A percentile compares a stretch with the other conserved stretches of the same genome.
Conservation (phyloP, 2,329 filamentous ascomycete species). For the Pyrenophora tritici-repentis region DNA sequence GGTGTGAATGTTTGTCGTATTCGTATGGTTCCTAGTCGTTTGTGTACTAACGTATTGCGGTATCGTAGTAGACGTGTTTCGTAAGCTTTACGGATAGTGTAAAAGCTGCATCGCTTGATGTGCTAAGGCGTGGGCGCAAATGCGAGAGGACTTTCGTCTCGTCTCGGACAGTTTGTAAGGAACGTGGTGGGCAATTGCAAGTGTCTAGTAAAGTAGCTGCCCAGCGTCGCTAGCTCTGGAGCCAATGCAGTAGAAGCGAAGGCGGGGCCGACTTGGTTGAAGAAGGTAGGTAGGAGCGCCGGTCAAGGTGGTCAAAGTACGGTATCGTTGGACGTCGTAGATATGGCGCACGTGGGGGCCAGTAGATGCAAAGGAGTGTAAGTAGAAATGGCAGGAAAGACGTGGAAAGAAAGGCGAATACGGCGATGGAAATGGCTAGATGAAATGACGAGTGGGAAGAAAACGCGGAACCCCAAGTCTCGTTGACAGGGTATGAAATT, state of each 20-base stretch:
- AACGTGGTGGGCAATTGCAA: slow-evolving; percentile 4
- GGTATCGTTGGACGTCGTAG: slow-evolving; percentile 5
- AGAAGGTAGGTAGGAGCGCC: slow-evolving; percentile 5
- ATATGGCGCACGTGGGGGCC: slow-evolving; percentile 5
- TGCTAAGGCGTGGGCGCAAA: slow-evolving; percentile 5
- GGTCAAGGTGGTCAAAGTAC: slow-evolving; percentile 3
- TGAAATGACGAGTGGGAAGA: slow-evolving; percentile 6
- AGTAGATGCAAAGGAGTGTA: slow-evolving; percentile 9
- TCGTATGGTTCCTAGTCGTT: slow-evolving; percentile 21
- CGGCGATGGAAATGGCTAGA: neutral
- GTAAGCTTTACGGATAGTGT: slow-evolving; percentile 21
- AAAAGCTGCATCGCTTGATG: slow-evolving; percentile 25
- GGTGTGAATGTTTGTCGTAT: slow-evolving; percentile 24
- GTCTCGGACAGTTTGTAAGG: slow-evolving; percentile 9
- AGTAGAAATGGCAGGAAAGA: neutral
- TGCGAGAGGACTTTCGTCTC: slow-evolving; percentile 2
- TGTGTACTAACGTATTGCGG: slow-evolving; percentile 23
- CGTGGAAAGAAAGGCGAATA: neutral
- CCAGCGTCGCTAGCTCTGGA: neutral
- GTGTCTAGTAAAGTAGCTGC: neutral
- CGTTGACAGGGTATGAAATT: slow-evolving; percentile 16
- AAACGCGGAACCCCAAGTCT: slow-evolving; percentile 4
- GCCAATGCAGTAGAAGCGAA: slow-evolving; percentile 8
- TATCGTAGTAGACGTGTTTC: slow-evolving; percentile 18
- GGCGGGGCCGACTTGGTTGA: slow-evolving; percentile 11